Base-by-base conservation (phyloP, 2,329 filamentous ascomycete genomes). In the Alternaria novae-zelandiae region DNA sequence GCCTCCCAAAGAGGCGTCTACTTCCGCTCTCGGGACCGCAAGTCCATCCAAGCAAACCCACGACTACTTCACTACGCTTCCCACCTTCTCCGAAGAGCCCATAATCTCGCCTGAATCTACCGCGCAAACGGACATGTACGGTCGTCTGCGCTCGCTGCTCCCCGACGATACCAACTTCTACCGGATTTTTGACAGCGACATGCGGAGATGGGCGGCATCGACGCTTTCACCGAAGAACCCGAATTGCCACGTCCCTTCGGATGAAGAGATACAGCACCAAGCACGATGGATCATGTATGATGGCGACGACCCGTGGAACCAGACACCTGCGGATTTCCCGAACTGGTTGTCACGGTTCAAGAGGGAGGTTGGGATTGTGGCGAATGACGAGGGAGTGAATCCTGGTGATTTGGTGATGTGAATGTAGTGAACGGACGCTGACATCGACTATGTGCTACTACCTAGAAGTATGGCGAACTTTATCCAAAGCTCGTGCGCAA, bases 301-400 rank as follows among this genome's bases (percentile, higher is more conserved):
- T 43, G 64, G 70, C 9, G 76, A 78, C 9, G 78, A 80, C 57
- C 66, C 74, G 1, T 79, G 77, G 78, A 79, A 80, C 50, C 78
- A 80, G 57, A 80, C 78, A 1, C 68, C 76, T 44, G 79, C 78
- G 7, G 78, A 80, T 51, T 76, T 75, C 32, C 58, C 68, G 11
- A 65, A 74, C 32, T 79, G 75, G 76, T 41, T 79, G 46, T 65
- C 59, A 51, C 65, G 71, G 10, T 79, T 79, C 43, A 79, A 78
- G 59, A 62, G 63, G 41, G 65, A 70, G 8, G 62, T 74, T 12
- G 72, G 73, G 4, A 70, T 72, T 21, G 46, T 43, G 4, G 44
- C n/a, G 13, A 32, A 55, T 6, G 32, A 49, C 23, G 41, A 26
- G 23, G 62, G 47, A 7, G 62, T 63, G 17, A 43, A 63, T 54